These are phyloP conservation scores for Phytophthora sojae DNA, from an alignment of 352 stramenopile species.

Conservation along the genomic window DNA sequence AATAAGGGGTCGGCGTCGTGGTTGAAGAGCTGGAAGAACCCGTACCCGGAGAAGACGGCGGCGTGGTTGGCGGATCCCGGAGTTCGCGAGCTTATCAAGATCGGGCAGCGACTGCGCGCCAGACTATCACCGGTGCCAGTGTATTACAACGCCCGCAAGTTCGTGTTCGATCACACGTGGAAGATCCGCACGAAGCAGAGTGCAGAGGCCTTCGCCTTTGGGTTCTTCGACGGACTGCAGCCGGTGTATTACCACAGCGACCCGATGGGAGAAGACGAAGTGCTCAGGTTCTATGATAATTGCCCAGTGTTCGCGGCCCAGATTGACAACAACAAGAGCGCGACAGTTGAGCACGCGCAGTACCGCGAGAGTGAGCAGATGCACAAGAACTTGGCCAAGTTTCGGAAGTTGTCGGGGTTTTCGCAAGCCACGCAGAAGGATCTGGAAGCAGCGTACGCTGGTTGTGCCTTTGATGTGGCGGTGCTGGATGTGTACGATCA, in stretches of 20 bases:
- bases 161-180: constrained; percentile 83
- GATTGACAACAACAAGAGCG: constrained; percentile 72
- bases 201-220: constrained; percentile 75
- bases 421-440: constrained; percentile 52
- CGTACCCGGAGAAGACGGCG: constrained; percentile 49
- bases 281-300: constrained; percentile 88
- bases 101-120: constrained; percentile 61
- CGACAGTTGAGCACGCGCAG: constrained; percentile 58
- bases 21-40: constrained; percentile 58
- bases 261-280: constrained; percentile 61
- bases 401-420: constrained; percentile 44
- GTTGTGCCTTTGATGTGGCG: constrained; percentile 83
- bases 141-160: constrained; percentile 46
- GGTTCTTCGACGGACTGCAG: constrained; percentile 72
- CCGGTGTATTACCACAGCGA: constrained; percentile 63
- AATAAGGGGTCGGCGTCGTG: constrained; percentile 23
- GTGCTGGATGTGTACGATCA: constrained; percentile 49
- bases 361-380: constrained; percentile 67
- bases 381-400: constrained; percentile 55
- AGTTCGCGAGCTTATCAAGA: constrained; percentile 65
- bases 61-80: constrained; percentile 66
- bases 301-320: constrained; percentile 64
- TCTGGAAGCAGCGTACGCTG: constrained; percentile 80
- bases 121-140: constrained; percentile 43
- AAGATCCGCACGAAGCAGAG: constrained; percentile 85